A percentile compares a stretch with the other conserved stretches of the same genome.
Conservation (phyloP, 2,329 filamentous ascomycete species). For the Penicillium sp. region DNA sequence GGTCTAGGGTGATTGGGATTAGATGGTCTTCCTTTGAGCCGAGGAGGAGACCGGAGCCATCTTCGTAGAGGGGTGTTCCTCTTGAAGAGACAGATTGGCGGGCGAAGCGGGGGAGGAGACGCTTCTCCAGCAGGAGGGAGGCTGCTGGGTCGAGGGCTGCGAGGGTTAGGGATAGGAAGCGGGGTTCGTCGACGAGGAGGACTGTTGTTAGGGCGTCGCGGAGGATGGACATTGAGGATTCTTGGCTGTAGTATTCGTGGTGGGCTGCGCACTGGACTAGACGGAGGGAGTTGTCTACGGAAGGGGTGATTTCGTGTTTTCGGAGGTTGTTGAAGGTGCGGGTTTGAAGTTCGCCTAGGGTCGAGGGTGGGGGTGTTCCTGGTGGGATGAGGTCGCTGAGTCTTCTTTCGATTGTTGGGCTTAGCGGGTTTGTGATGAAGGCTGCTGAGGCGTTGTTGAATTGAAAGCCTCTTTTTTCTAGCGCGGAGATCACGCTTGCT, state of each 20-base stretch:
- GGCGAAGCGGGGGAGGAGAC: constrained; percentile 65
- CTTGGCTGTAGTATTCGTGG: constrained; percentile 43
- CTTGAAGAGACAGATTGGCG: constrained; percentile 53
- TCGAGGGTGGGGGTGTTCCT: constrained; percentile 73
- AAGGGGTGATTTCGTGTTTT: constrained; percentile 71
- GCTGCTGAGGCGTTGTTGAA: constrained; percentile 70
- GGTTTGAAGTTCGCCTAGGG: constrained; percentile 73
- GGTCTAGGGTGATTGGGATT: constrained; percentile 84
- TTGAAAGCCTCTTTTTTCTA: constrained; percentile 78
- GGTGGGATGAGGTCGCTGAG: constrained; percentile 44
- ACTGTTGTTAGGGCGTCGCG: constrained; percentile 41
- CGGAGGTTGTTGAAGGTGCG: constrained; percentile 84
- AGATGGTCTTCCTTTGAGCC: constrained; percentile 68
- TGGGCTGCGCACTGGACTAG: constrained; percentile 80
- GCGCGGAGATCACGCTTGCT: constrained; percentile 70
- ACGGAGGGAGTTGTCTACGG: constrained; percentile 65
- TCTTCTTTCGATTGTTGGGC: constrained; percentile 30
- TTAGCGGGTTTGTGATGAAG: constrained; percentile 59
- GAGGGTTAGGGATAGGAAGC: constrained; percentile 51
- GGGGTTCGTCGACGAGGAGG: constrained; percentile 44
- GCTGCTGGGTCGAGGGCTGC: constrained; percentile 47
- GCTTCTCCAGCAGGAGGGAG: constrained; percentile 47
- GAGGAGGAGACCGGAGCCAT: constrained; percentile 66
- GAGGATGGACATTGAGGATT: constrained; percentile 41
- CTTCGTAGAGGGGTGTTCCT: constrained; percentile 26